A percentile compares a stretch with the other conserved stretches of the same genome.
phyloP scores from a whole-genome alignment of 1,284 basidiomycete species.

The Sanghuangporus sanghuang region DNA sequence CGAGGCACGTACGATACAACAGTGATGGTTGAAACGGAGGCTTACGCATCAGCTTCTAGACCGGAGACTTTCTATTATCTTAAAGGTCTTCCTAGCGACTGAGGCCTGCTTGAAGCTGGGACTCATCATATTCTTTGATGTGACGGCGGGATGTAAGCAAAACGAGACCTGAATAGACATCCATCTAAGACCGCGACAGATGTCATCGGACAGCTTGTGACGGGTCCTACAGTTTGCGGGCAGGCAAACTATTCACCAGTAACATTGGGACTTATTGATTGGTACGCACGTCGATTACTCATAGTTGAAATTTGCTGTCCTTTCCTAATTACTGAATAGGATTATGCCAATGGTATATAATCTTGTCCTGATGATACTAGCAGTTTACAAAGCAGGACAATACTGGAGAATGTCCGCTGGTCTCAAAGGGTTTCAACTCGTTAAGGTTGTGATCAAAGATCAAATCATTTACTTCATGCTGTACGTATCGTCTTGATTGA shows the following conservation, averaged over 20 bases:
- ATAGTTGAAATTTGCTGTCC: background rate
- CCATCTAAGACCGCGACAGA: background rate
- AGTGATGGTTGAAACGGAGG: too few species aligned
- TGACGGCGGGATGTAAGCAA: background rate
- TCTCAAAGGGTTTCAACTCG: background rate
- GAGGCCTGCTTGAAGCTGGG: background rate
- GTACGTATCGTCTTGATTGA: background rate
- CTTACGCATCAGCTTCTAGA: background rate
- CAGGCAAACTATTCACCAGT: background rate
- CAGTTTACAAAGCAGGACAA: slow-evolving; percentile 4
- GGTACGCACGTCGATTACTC: background rate
- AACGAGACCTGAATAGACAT: background rate
- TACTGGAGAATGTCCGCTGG: slow-evolving; percentile 6
- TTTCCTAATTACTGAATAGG: background rate
- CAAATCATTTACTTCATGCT: slow-evolving; percentile 3
- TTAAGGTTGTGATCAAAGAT: slow-evolving; percentile 4
- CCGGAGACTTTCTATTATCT: background rate
- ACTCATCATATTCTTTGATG: background rate
- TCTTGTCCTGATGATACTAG: background rate
- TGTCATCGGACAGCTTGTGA: background rate
- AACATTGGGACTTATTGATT: background rate
- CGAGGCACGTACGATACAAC: background rate
- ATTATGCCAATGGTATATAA: background rate
- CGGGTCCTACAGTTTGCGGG: background rate
- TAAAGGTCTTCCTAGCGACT: background rate